Percentiles rank a stretch among this genome's conserved stretches.
These are phyloP conservation scores for Phialocephala subalpina DNA, from an alignment of 2,329 filamentous ascomycete genomes.

Conservation along the genomic window DNA sequence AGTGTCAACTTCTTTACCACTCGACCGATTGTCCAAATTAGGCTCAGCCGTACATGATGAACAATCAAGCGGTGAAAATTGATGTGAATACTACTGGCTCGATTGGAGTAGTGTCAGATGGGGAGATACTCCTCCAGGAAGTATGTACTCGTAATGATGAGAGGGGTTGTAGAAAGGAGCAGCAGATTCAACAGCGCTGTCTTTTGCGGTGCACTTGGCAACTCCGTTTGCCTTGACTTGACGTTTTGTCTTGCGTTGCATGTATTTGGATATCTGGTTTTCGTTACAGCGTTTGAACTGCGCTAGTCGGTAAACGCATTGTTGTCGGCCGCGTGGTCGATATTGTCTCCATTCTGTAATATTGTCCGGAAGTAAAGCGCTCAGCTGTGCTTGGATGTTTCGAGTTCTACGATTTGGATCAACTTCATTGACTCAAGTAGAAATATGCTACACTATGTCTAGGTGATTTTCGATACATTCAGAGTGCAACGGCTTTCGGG, in stretches of 20 bases:
- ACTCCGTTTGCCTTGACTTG: no score
- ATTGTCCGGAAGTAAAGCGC: not conserved
- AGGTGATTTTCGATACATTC: no score
- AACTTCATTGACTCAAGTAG: no score
- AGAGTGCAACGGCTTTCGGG: no score
- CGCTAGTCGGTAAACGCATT: not conserved
- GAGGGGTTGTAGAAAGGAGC: not conserved
- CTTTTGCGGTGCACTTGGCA: no score
- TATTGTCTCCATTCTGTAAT: not conserved
- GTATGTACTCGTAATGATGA: not conserved
- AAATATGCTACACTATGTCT: no score
- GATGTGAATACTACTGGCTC: not conserved
- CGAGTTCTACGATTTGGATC: not conserved
- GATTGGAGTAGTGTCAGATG: not conserved
- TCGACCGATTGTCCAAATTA: not conserved
- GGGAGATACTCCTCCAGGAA: not conserved
- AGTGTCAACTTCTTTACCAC: not conserved
- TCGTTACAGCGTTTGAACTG: not conserved
- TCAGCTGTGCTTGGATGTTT: not conserved
- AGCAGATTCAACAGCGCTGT: no score
- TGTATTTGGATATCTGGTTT: not conserved
- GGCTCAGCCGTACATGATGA: no score
- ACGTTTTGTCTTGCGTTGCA: not conserved
- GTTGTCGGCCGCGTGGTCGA: not conserved
- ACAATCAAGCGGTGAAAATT: no score